A percentile compares a stretch with the other conserved stretches of the same genome.
phyloP scores from a whole-genome alignment of 495 filamentous ascomycete genomes.

The Aspergillus campestris region DNA sequence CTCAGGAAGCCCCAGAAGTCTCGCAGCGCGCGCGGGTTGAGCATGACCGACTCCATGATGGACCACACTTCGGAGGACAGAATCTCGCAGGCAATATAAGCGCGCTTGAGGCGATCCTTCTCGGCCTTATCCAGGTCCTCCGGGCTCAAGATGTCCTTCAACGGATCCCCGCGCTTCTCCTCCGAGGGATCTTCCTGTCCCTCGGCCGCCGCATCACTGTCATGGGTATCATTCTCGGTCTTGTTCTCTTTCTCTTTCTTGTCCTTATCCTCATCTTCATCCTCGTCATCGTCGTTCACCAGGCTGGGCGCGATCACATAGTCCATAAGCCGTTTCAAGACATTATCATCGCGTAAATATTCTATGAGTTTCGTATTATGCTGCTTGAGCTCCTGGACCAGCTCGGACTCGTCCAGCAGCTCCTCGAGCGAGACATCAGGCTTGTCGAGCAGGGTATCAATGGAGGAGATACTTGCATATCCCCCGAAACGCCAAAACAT shows the following conservation, averaged over 20 bases:
- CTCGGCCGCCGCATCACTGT: conserved; percentile 32
- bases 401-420: conserved; percentile 86
- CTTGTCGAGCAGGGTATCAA: conserved; percentile 94
- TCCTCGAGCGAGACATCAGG: conserved; percentile 91
- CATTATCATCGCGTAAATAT: conserved; percentile 79
- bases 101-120: conserved; percentile 83
- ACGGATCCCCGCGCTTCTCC: conserved; percentile 36
- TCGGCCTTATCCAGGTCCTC: conserved; percentile 68
- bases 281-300: conserved; percentile 54
- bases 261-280: conserved; percentile 40
- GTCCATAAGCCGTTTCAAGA: conserved; percentile 79
- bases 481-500: conserved; percentile 99
- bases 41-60: conserved; percentile 85
- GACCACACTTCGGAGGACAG: conserved; percentile 96
- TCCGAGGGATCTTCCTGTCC: conserved; percentile 31
- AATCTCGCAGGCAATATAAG: conserved; percentile 85
- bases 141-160: conserved; percentile 38
- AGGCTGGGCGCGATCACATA: conserved; percentile 78
- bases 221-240: conserved; percentile 32
- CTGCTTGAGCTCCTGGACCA: conserved; percentile 95
- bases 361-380: conserved; percentile 98
- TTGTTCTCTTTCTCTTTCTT: conserved; percentile 32
- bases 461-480: conserved; percentile 92
- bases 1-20: conserved; percentile 89
- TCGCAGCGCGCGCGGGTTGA: conserved; percentile 64